Percentiles rank a stretch among this genome's conserved stretches.
Evolutionary conservation across 495 filamentous ascomycete genomes (phyloP).

Genomic region (Xylaria scruposa): DNA sequence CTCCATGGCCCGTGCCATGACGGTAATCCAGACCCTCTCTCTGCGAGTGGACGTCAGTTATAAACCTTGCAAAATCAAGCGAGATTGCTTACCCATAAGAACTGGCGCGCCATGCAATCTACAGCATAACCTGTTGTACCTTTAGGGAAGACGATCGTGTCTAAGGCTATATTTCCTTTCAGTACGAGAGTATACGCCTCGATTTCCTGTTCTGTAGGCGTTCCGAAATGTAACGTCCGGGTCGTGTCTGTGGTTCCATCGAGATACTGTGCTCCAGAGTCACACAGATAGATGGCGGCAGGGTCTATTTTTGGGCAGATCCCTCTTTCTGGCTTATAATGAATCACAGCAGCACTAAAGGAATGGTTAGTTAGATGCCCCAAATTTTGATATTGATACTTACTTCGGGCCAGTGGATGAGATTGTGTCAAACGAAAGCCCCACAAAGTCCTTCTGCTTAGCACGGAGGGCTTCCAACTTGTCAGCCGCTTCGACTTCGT

Average conservation of each 20-base stretch:
- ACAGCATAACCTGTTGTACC: constrained; percentile 92
- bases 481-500: constrained; percentile 91
- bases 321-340: constrained; percentile 91
- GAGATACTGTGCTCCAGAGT: constrained; percentile 93
- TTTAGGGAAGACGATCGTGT: constrained; percentile 89
- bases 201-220: constrained; percentile 83
- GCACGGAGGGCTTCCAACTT: constrained; percentile 84
- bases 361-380: background rate
- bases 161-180: constrained; percentile 93
- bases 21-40: constrained; percentile 90
- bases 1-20: constrained; percentile 96
- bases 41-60: constrained; percentile 41
- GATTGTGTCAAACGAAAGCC: constrained; percentile 94
- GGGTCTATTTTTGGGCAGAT: constrained; percentile 87
- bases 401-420: constrained; percentile 90
- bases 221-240: constrained; percentile 88
- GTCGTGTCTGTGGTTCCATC: constrained; percentile 98
- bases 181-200: constrained; percentile 95
- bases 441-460: constrained; percentile 83
- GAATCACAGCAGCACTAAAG: constrained; percentile 82
- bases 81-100: constrained; percentile 74
- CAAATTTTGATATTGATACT: constrained; percentile 28
- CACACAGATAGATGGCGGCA: constrained; percentile 89
- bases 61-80: background rate
- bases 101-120: constrained; percentile 87